Percentiles rank a stretch among this genome's conserved stretches.
Evolutionary conservation across 2,329 filamentous ascomycete genomes (phyloP).

Genomic region (Talaromyces amestolkiae): DNA sequence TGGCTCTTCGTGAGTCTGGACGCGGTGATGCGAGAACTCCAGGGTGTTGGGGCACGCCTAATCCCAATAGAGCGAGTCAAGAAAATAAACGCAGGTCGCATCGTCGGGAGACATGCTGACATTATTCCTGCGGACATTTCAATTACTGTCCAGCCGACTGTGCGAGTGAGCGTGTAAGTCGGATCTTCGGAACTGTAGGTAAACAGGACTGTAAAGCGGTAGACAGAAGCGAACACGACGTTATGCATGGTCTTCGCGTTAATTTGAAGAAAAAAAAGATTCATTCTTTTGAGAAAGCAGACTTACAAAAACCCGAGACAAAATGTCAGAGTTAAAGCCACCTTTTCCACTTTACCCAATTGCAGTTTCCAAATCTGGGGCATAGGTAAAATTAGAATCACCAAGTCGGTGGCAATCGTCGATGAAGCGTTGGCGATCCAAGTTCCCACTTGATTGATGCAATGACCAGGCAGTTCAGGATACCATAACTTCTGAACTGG

Average conservation of each 20-base stretch:
- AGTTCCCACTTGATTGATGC: conserved; percentile 30
- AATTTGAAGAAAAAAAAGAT: background rate
- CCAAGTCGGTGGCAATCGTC: conserved; percentile 28
- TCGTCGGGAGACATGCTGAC: conserved; percentile 29
- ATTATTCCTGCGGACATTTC: conserved; percentile 32
- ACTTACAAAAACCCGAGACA: conserved; percentile 28
- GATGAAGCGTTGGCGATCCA: conserved; percentile 29
- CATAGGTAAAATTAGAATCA: conserved; percentile 27
- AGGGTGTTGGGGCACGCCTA: conserved; percentile 18
- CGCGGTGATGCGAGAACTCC: conserved; percentile 20
- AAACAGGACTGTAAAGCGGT: conserved; percentile 30
- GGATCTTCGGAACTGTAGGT: conserved; percentile 25
- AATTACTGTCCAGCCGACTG: conserved; percentile 31
- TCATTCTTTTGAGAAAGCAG: no score
- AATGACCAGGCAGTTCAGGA: conserved; percentile 26
- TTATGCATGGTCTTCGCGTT: conserved; percentile 14
- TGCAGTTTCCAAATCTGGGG: conserved; percentile 32
- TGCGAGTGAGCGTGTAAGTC: conserved; percentile 30
- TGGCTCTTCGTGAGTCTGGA: conserved; percentile 13
- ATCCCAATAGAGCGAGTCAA: conserved; percentile 24
- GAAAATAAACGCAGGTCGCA: conserved; percentile 27
- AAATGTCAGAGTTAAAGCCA: conserved; percentile 26
- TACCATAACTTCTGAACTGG: conserved; percentile 32
- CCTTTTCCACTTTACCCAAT: conserved; percentile 24
- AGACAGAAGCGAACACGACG: conserved; percentile 30